These are phyloP conservation scores for Solanum megistacrolobum DNA, from an alignment of 257 asterid species.

Conservation along the genomic window DNA sequence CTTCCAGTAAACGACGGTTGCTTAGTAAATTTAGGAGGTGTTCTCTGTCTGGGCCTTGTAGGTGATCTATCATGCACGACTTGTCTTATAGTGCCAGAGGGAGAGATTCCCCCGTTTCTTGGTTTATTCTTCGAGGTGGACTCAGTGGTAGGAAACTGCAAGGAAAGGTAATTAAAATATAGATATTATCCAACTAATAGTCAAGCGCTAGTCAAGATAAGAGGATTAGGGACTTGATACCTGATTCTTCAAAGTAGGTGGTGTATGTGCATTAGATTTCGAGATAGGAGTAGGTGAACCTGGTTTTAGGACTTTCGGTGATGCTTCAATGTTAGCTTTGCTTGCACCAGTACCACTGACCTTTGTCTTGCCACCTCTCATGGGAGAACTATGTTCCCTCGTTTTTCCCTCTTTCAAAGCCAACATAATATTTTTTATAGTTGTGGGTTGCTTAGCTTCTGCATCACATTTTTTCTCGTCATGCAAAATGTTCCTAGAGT, in stretches of 20 bases:
- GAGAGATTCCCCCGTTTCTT: constrained; percentile 54
- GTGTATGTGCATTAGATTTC: constrained; percentile 38
- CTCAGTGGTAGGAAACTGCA: constrained; percentile 51
- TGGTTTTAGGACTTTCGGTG: constrained; percentile 44
- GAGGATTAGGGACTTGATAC: constrained; percentile 20
- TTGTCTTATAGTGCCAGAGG: constrained; percentile 37
- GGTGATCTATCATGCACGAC: constrained; percentile 45
- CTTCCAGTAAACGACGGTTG: constrained; percentile 47
- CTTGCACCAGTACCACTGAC: constrained; percentile 20
- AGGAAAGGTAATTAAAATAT: constrained; percentile 1
- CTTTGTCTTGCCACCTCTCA: constrained; percentile 49
- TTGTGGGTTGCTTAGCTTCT: constrained; percentile 60
- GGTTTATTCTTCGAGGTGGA: constrained; percentile 60
- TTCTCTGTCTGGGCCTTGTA: constrained; percentile 38
- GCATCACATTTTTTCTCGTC: constrained; percentile 24
- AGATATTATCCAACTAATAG: not conserved
- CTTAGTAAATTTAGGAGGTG: constrained; percentile 46
- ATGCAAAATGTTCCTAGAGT: constrained; percentile 18
- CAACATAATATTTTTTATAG: constrained; percentile 60
- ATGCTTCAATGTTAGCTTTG: constrained; percentile 41
- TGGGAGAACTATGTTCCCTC: constrained; percentile 80
- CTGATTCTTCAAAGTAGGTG: constrained; percentile 63
- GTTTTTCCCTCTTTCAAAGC: constrained; percentile 76
- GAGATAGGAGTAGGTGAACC: constrained; percentile 18
- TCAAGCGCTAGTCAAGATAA: not conserved